Conservation (phyloP, 495 filamentous ascomycete species). For the Penicillium roqueforti region DNA sequence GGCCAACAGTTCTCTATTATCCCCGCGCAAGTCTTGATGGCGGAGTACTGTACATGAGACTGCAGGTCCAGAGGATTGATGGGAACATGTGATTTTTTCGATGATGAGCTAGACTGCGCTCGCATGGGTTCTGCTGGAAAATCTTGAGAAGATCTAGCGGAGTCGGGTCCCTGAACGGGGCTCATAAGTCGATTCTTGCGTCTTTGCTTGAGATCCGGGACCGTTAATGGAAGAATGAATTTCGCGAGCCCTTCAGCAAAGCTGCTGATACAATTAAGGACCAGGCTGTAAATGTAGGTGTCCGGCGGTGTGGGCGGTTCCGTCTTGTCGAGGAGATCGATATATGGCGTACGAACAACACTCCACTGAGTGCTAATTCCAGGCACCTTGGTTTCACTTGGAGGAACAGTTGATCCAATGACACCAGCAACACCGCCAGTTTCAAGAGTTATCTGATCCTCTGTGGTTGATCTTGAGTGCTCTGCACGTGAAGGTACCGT, state of each 20-base stretch:
- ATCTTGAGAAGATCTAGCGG: slow-evolving; percentile 37
- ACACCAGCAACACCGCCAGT: slow-evolving; percentile 83
- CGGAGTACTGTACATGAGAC: slow-evolving; percentile 62
- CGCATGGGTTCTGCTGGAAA: slow-evolving; percentile 34
- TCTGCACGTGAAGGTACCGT: slow-evolving; percentile 58
- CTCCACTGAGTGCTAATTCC: slow-evolving; percentile 93
- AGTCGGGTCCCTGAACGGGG: slow-evolving; percentile 37
- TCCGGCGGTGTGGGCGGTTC: slow-evolving; percentile 81
- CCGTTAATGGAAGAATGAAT: slow-evolving; percentile 84
- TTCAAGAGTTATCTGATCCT: slow-evolving; percentile 82
- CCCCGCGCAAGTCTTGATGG: slow-evolving; percentile 69
- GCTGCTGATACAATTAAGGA: slow-evolving; percentile 78
- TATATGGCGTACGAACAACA: slow-evolving; percentile 77
- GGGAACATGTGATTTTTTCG: slow-evolving; percentile 60
- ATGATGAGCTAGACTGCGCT: slow-evolving; percentile 33
- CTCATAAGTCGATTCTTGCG: slow-evolving; percentile 45
- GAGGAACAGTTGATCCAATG: slow-evolving; percentile 69
- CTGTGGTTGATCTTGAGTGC: slow-evolving; percentile 44
- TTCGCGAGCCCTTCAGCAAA: slow-evolving; percentile 90
- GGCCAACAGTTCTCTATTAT: slow-evolving; percentile 95
- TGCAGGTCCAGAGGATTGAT: slow-evolving; percentile 74
- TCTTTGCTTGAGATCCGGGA: slow-evolving; percentile 54
- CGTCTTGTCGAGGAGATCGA: slow-evolving; percentile 90
- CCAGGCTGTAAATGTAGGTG: slow-evolving; percentile 88
- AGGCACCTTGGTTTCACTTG: slow-evolving; percentile 56